Percentiles rank a stretch among this genome's conserved stretches.
Conservation (phyloP, 2,329 filamentous ascomycete species). For the Fusarium secorum region DNA sequence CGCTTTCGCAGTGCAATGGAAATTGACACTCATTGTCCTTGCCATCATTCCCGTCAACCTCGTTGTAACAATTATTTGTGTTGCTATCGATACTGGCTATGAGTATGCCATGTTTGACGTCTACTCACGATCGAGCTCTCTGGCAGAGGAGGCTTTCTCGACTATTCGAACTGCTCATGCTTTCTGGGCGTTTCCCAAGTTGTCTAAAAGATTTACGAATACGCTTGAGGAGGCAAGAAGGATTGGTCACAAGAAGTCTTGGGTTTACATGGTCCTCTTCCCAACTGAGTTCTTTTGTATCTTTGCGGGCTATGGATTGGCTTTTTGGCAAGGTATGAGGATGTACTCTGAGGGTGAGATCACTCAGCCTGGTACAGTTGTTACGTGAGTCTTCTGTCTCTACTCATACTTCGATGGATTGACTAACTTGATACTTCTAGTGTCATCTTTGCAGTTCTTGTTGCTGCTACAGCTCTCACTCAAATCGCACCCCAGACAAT, state of each 20-base stretch:
- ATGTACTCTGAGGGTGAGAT: slow-evolving; percentile 58
- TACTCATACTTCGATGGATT: accelerated
- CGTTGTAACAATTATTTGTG: slow-evolving; percentile 49
- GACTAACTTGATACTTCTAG: slow-evolving; percentile 33
- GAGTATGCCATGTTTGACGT: slow-evolving; percentile 55
- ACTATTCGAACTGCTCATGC: slow-evolving; percentile 60
- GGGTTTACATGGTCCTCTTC: slow-evolving; percentile 54
- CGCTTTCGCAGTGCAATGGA: slow-evolving; percentile 53
- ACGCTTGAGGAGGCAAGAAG: slow-evolving; percentile 52
- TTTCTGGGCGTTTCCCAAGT: slow-evolving; percentile 57
- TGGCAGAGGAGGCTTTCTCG: slow-evolving; percentile 60
- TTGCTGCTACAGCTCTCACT: slow-evolving; percentile 55
- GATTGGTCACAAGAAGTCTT: slow-evolving; percentile 54
- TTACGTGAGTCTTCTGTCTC: slow-evolving; percentile 49
- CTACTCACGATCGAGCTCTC: slow-evolving; percentile 52
- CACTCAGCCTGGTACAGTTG: slow-evolving; percentile 53
- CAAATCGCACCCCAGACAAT: slow-evolving; percentile 57
- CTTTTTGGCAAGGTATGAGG: slow-evolving; percentile 61
- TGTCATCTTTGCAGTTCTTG: slow-evolving; percentile 57
- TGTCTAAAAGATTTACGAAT: slow-evolving; percentile 52
- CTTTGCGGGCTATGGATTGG: slow-evolving; percentile 56
- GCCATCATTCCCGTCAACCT: slow-evolving; percentile 56
- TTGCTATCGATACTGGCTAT: slow-evolving; percentile 51
- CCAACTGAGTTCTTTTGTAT: slow-evolving; percentile 57
- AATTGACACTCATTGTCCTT: slow-evolving; percentile 54